Percentiles rank a stretch among this genome's conserved stretches.
phyloP scores from a whole-genome alignment of 1,284 basidiomycete genomes.

The Microbotryomycetes sp. region DNA sequence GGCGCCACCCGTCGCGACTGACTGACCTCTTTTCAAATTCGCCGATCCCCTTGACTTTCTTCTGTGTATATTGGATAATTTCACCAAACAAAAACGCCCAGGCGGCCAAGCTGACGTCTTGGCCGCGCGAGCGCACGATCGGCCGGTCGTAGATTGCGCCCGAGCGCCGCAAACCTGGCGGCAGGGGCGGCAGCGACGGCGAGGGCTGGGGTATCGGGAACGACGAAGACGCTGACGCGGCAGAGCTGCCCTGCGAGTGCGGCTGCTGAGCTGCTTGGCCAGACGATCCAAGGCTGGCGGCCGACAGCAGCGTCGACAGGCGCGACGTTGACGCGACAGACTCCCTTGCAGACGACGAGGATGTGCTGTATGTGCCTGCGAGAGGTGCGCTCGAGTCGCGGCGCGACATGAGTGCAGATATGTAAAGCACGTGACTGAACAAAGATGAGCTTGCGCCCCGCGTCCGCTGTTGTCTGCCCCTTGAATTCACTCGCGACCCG shows the following conservation, averaged over 20 bases:
- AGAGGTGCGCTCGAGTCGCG: slow-evolving; percentile 13
- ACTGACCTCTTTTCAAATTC: slow-evolving; percentile 63
- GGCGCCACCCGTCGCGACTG: neutral
- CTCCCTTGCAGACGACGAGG: neutral
- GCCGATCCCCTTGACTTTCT: slow-evolving; percentile 83
- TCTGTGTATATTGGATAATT: slow-evolving; percentile 89
- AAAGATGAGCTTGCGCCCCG: too few species aligned
- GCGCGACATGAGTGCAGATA: too few species aligned
- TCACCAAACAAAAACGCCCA: slow-evolving; percentile 87
- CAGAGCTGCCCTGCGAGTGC: neutral
- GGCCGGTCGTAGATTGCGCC: slow-evolving; percentile 66
- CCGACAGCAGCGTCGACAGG: slow-evolving; percentile 18
- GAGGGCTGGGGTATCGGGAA: neutral
- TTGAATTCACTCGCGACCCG: too few species aligned
- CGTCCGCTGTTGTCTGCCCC: too few species aligned
- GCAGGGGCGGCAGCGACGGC: neutral
- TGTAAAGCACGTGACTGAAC: too few species aligned
- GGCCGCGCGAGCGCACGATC: slow-evolving; percentile 68
- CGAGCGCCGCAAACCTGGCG: neutral
- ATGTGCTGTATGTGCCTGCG: slow-evolving; percentile 4
- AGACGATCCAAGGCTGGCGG: neutral
- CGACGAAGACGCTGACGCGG: slow-evolving; percentile 5
- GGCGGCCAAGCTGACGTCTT: slow-evolving; percentile 71
- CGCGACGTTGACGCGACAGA: slow-evolving; percentile 14
- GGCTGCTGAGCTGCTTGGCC: neutral